Evolutionary conservation across 768 basidiomycete species (phyloP), one percentile per base, ranked within the genome.

Genomic region (Grammothele lineata): DNA sequence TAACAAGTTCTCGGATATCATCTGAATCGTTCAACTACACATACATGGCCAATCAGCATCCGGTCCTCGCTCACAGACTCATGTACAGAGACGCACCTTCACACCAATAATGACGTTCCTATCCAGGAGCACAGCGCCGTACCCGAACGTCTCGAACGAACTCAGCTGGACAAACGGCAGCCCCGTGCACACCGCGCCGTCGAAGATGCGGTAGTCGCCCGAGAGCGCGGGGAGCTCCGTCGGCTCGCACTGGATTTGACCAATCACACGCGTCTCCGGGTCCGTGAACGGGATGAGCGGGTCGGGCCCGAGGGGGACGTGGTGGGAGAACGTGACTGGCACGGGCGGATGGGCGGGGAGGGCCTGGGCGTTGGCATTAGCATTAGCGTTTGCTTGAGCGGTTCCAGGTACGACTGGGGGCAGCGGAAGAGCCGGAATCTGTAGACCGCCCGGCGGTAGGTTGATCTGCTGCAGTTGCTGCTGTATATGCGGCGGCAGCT

Each of bases 81-180:
- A 25, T 15, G 26, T 23, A 10, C 11, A 14, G 11, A n/a, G 17
- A 48, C 57, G 22, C 43, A 62, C 62, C 53, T 56, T 48, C 37
- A 65, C 45, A 12, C 64, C 62, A 36, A 65, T 57, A 35, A 65
- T 53, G 37, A 58, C 47, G 39, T 59, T 60, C 36, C 60, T 55
- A 27, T 65, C 64, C 12, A 65, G 50, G 39, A 65, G 21, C 14
- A 64, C 57, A 10, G 61, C 57, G 8, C 59, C 51, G 17, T 62
- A 60, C 12, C 37, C 43, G 36, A 54, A 62, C 23, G 38, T 42
- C 10, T 50, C 43, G 26, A 30, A 39, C 35, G 57, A 57, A 27
- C 42, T 51, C 33, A 49, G 35, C 49, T 62, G 59, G 27, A 52
- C 46, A 30, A 58, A 65, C 35, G 59, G 58, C 40, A 65, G 26